A percentile compares a stretch with the other conserved stretches of the same genome.
These are phyloP conservation scores for Lasiosphaeriaceae sp. DNA, from an alignment of 495 filamentous ascomycete species.

Conservation along the genomic window DNA sequence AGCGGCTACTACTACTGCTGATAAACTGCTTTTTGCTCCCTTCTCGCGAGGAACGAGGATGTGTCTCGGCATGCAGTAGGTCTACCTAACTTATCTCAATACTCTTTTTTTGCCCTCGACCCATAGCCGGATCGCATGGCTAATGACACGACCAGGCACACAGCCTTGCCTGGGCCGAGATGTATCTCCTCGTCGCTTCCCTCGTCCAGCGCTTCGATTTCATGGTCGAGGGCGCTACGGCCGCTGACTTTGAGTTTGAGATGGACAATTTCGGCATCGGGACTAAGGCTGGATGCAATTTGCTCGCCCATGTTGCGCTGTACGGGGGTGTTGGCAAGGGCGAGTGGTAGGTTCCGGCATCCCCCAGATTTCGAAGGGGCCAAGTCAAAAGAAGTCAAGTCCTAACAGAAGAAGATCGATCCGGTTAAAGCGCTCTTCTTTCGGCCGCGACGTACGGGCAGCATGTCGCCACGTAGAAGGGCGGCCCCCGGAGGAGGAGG, in stretches of 20 bases:
- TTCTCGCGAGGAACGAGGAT: constrained; percentile 23
- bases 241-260: constrained; percentile 18
- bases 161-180: constrained; percentile 28
- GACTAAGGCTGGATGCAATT: constrained; percentile 10
- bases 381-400: no score
- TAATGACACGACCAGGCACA: neutral
- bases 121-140: no score
- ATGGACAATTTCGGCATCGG: constrained; percentile 29
- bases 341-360: no score
- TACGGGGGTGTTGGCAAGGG: no score
- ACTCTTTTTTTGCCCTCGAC: neutral
- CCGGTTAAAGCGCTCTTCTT: no score
- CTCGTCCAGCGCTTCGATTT: constrained; percentile 23
- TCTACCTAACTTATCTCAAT: neutral
- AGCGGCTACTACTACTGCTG: constrained; percentile 8
- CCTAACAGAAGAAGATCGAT: no score
- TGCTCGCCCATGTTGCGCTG: no score
- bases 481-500: no score
- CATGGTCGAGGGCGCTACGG: constrained; percentile 11
- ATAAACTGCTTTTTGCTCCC: constrained; percentile 13
- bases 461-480: no score
- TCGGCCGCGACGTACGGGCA: no score
- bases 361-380: no score
- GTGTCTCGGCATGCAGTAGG: constrained; percentile 32
- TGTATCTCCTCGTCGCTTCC: constrained; percentile 21